Evolutionary conservation across 345 rosid genomes (phyloP).

Genomic region (Kandelia obovata): DNA sequence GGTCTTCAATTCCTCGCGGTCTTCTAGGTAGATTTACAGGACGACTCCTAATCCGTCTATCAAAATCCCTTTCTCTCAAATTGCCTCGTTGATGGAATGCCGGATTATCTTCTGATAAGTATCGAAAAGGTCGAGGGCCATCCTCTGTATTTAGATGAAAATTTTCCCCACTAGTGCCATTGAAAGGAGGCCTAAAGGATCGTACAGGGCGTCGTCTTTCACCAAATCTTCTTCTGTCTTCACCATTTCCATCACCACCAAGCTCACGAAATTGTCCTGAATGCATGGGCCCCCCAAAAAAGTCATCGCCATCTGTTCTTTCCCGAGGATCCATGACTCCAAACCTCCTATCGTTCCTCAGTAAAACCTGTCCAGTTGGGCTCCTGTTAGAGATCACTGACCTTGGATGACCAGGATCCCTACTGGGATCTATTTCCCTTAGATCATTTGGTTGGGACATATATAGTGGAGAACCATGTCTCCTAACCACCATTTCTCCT

Average conservation of each 20-base stretch:
- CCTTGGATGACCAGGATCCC: slow-evolving; percentile 59
- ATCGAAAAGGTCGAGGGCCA: slow-evolving; percentile 53
- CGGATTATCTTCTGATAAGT: slow-evolving; percentile 39
- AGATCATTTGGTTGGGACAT: slow-evolving; percentile 49
- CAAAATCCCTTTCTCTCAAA: slow-evolving; percentile 57
- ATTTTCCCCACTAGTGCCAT: slow-evolving; percentile 40
- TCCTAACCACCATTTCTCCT: slow-evolving; percentile 56
- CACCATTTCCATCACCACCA: slow-evolving; percentile 50
- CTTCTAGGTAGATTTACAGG: slow-evolving; percentile 57
- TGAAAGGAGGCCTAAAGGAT: slow-evolving; percentile 58
- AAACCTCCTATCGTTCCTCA: slow-evolving; percentile 53
- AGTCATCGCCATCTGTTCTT: slow-evolving; percentile 48
- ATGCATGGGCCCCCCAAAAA: slow-evolving; percentile 50
- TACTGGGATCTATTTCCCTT: slow-evolving; percentile 54
- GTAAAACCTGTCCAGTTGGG: slow-evolving; percentile 52
- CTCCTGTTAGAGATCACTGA: slow-evolving; percentile 48
- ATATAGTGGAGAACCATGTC: slow-evolving; percentile 66
- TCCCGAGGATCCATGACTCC: slow-evolving; percentile 60
- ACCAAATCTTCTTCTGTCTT: slow-evolving; percentile 62
- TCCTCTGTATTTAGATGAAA: slow-evolving; percentile 45
- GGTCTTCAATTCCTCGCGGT: slow-evolving; percentile 49
- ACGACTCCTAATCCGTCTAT: slow-evolving; percentile 49
- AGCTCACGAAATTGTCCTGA: slow-evolving; percentile 61
- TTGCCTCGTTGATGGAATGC: slow-evolving; percentile 49
- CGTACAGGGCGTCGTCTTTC: slow-evolving; percentile 62